Evolutionary conservation across 2,329 filamentous ascomycete species (phyloP).

Genomic region (Fusarium domesticum): DNA sequence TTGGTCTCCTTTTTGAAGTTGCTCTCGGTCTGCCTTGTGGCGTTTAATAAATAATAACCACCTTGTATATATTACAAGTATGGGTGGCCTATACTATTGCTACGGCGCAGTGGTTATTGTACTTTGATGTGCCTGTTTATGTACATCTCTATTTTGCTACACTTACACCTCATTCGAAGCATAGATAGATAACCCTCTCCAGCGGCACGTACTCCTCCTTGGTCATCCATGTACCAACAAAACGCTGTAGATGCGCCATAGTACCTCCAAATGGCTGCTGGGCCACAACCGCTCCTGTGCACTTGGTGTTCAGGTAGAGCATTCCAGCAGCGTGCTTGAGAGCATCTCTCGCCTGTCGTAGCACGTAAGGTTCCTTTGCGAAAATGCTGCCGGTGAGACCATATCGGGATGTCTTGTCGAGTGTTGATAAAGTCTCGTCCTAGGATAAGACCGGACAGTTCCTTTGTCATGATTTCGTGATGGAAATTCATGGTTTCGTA

Average conservation of each 20-base stretch:
- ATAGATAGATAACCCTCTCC: conserved; percentile 17
- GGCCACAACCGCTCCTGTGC: conserved; percentile 61
- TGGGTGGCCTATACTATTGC: too few species aligned
- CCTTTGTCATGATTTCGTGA: conserved; percentile 44
- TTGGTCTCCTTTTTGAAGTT: too few species aligned
- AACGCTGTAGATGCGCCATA: conserved; percentile 54
- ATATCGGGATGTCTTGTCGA: conserved; percentile 21
- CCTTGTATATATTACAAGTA: too few species aligned
- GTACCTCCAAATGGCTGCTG: conserved; percentile 66
- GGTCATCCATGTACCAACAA: conserved; percentile 58
- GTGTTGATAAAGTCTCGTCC: conserved; percentile 14
- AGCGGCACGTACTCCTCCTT: conserved; percentile 63
- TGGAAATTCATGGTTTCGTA: conserved; percentile 41
- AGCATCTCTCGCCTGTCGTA: conserved; percentile 61
- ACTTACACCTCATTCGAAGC: conserved; percentile 17
- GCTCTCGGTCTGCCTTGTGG: too few species aligned
- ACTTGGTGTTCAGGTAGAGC: conserved; percentile 64
- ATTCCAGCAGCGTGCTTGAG: conserved; percentile 65
- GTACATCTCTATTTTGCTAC: too few species aligned
- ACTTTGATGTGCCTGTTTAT: too few species aligned
- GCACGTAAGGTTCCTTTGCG: conserved; percentile 58
- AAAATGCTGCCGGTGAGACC: conserved; percentile 67
- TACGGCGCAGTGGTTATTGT: too few species aligned
- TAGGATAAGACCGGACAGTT: conserved; percentile 50
- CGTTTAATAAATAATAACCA: too few species aligned